Base-by-base conservation (phyloP, 768 basidiomycete genomes). In the Agrocybe praecox region DNA sequence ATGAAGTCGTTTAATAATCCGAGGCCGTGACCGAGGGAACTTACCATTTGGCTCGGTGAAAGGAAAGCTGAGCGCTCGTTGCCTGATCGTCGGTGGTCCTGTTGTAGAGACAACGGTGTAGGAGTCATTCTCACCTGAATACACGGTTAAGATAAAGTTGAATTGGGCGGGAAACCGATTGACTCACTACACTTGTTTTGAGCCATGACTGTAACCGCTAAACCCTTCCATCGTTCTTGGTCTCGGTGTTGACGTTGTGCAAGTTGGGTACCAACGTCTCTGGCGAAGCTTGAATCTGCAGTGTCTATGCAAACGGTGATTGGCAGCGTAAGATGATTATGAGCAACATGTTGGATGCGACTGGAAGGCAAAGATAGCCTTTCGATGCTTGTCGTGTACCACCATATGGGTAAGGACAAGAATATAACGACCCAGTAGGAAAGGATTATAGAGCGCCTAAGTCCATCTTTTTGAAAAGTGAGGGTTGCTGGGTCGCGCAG, bases 361-460 rank as follows among this genome's bases (percentile, higher is more conserved):
- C 73, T 70, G 8, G 79, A 74, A 1, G 96, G 93, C 12, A 97
- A 75, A 0, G 88, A 76, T 15, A 90, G 78, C 23, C 96, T 84
- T 66, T 95, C 83, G 24, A 98, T 96, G 60, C 90, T 91, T 5
- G 97, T 98, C 23, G 90, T 88, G 49, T 78, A 80, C 94, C 94
- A 98, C 97, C 97, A 99, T 48, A 93, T 80, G 2, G 97, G 97
- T 18, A 96, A 57, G 1, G 88, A 89, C 7, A 93, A 73, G 32
- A 96, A 61, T 33, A 97, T 80, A 23, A 94, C 72, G 22, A 81
- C 53, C 85, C 94, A 94, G 71, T 96, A 97, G 0, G 90, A 82
- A 4, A 77, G 69, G 56, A 96, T 78, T 60, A 94, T 87, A 22
- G 73, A 72, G 61, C 87, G 75, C 26, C 89, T 79, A 43, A 79